Conservation (phyloP, 208 protist species). For the Crithidia bombi region DNA sequence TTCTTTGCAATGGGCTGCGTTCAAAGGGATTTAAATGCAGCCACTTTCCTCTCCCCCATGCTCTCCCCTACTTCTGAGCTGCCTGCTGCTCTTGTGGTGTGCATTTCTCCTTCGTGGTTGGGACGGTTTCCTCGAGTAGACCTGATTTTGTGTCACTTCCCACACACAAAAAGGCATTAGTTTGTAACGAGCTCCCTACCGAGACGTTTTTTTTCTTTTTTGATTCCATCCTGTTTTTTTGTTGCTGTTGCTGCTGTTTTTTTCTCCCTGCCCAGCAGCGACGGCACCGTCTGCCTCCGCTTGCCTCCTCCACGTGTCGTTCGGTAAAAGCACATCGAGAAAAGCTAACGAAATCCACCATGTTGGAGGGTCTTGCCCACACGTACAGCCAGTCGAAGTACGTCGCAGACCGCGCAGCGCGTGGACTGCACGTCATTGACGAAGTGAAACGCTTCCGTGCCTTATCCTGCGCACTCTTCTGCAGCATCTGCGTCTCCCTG, state of each 20-base stretch:
- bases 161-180: slow-evolving; percentile 16
- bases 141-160: slow-evolving; percentile 10
- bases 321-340: neutral
- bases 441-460: slow-evolving; percentile 68
- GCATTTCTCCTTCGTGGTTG: neutral
- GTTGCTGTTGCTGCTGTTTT: neutral
- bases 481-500: slow-evolving; percentile 67
- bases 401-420: slow-evolving; percentile 39
- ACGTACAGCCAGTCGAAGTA: slow-evolving; percentile 47
- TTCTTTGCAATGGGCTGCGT: no score
- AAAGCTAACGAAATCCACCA: neutral
- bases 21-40: no score
- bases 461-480: slow-evolving; percentile 60
- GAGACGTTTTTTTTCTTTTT: slow-evolving; percentile 5
- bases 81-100: neutral
- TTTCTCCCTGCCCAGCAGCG: neutral
- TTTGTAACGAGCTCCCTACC: neutral
- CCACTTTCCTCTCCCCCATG: neutral
- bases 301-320: neutral
- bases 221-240: neutral
- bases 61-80: neutral
- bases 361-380: slow-evolving; percentile 22
- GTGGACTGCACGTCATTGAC: slow-evolving; percentile 51
- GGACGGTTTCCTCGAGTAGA: neutral
- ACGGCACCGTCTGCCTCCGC: neutral